phyloP scores from a whole-genome alignment of 2,329 filamentous ascomycete genomes.

The Myrmaecium sp. region DNA sequence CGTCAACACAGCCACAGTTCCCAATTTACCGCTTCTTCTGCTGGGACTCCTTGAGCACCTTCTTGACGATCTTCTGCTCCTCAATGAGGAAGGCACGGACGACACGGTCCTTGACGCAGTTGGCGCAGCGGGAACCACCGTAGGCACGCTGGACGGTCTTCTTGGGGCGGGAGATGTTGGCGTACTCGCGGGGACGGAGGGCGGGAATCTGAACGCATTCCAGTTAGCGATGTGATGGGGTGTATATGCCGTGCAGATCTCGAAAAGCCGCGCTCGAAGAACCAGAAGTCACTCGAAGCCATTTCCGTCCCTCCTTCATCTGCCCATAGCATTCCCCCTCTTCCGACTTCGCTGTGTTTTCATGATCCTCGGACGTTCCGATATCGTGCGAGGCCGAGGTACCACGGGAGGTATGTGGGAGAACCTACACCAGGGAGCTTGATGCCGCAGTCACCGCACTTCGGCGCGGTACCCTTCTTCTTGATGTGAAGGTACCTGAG shows the following conservation, averaged over 20 bases:
- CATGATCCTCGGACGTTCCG: neutral
- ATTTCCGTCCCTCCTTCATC: too few species aligned
- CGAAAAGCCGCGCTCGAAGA: too few species aligned
- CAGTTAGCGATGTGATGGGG: neutral
- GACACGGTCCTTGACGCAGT: slow-evolving; percentile 96
- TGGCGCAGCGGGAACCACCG: slow-evolving; percentile 94
- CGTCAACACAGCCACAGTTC: slow-evolving; percentile 7
- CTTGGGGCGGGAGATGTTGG: slow-evolving; percentile 92
- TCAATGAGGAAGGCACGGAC: slow-evolving; percentile 98
- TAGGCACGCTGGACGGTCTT: slow-evolving; percentile 99
- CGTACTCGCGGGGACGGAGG: slow-evolving; percentile 95
- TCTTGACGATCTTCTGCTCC: slow-evolving; percentile 99
- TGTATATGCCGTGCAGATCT: neutral
- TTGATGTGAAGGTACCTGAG: slow-evolving; percentile 97
- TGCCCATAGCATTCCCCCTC: slow-evolving; percentile 1
- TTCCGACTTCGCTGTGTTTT: neutral
- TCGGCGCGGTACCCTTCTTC: slow-evolving; percentile 96
- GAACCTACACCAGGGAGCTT: slow-evolving; percentile 93
- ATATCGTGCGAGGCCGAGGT: neutral
- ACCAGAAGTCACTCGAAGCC: too few species aligned
- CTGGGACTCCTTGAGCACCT: slow-evolving; percentile 97
- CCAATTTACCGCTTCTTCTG: slow-evolving; percentile 44
- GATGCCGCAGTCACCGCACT: slow-evolving; percentile 82
- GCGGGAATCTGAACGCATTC: slow-evolving; percentile 59
- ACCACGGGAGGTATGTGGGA: neutral